Conservation (phyloP, 2,329 filamentous ascomycete genomes). For the Hirsutella rhossiliensis region DNA sequence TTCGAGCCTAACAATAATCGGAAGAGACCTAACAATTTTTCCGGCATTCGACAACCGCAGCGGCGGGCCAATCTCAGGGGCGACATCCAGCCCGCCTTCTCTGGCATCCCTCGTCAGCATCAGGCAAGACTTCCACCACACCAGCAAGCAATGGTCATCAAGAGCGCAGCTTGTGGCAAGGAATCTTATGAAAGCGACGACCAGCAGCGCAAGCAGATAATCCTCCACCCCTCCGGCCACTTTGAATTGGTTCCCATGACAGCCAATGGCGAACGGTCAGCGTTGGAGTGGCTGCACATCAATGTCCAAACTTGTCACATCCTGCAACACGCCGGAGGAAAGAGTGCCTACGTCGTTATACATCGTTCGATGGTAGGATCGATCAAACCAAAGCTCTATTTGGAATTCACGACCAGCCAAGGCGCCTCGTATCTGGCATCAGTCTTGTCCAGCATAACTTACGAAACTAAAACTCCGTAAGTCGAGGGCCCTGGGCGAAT, state of each 20-base stretch:
- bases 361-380: slow-evolving; percentile 7
- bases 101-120: neutral
- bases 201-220: neutral
- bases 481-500: neutral
- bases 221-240: neutral
- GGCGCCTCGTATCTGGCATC: neutral
- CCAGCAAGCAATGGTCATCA: slow-evolving; percentile 5
- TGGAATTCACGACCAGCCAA: neutral
- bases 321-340: slow-evolving; percentile 6
- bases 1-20: neutral
- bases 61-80: slow-evolving; percentile 7
- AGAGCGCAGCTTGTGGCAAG: slow-evolving; percentile 13
- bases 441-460: neutral
- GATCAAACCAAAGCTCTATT: neutral
- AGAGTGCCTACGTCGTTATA: slow-evolving; percentile 10
- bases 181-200: slow-evolving; percentile 1
- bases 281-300: slow-evolving; percentile 4
- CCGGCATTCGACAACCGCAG: slow-evolving; percentile 2
- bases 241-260: slow-evolving; percentile 2
- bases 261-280: neutral
- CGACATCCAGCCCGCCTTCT: slow-evolving; percentile 15
- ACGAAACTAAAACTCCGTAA: neutral
- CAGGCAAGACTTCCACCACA: neutral
- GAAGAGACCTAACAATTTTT: slow-evolving; percentile 7
- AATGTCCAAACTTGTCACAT: neutral